phyloP scores from a whole-genome alignment of 2,329 filamentous ascomycete species.

The Fonsecaea pedrosoi region DNA sequence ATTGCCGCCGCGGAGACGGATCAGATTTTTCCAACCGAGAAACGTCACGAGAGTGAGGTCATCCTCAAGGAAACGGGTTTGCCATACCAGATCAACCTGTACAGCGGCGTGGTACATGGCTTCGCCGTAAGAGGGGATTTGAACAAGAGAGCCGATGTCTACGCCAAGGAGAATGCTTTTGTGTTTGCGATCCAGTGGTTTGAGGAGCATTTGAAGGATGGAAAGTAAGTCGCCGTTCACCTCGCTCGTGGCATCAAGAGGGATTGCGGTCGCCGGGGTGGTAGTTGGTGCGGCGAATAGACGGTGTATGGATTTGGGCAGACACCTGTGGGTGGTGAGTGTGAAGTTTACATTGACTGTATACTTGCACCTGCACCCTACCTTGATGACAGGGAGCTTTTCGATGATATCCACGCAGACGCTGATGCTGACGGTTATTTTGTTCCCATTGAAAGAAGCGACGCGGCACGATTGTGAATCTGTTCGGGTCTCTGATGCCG shows the following conservation, averaged over 20 bases:
- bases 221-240: conserved; percentile 23
- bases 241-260: not conserved
- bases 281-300: not conserved
- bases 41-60: conserved; percentile 69
- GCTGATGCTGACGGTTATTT: not conserved
- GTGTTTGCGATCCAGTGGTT: conserved; percentile 80
- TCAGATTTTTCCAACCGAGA: conserved; percentile 67
- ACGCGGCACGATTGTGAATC: conserved; percentile 2
- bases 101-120: conserved; percentile 73
- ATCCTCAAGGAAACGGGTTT: conserved; percentile 64
- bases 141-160: conserved; percentile 64
- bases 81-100: conserved; percentile 80
- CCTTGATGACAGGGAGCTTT: not conserved
- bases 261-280: not conserved
- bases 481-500: not conserved
- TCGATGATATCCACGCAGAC: not conserved
- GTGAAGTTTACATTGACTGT: not conserved
- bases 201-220: conserved; percentile 58
- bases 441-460: not conserved
- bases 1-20: conserved; percentile 71
- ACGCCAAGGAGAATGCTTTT: conserved; percentile 82
- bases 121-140: conserved; percentile 74
- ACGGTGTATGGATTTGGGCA: not conserved
- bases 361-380: not conserved
- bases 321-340: conserved; percentile 1